Evolutionary conservation across 495 filamentous ascomycete species (phyloP).

Genomic region (Cudoniella acicularis): DNA sequence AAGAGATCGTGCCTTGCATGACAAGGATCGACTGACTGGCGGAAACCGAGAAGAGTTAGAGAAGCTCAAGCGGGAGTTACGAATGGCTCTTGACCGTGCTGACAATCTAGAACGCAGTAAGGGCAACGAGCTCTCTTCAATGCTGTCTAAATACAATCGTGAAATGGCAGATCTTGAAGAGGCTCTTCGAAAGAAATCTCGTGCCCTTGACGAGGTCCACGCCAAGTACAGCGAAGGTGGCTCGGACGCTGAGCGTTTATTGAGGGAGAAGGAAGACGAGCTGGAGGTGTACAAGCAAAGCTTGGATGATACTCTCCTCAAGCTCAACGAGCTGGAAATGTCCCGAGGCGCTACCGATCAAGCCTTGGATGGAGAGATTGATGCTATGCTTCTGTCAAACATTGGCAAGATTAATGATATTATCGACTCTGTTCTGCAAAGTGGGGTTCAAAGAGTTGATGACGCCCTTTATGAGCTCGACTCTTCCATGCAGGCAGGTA

Average conservation of each 20-base stretch:
- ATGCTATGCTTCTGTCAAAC: constrained; percentile 77
- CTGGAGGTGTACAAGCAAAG: constrained; percentile 94
- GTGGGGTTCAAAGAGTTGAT: constrained; percentile 90
- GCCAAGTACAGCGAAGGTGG: constrained; percentile 72
- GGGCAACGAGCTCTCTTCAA: constrained; percentile 86
- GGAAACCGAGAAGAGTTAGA: constrained; percentile 90
- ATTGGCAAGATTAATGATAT: constrained; percentile 94
- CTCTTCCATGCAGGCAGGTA: constrained; percentile 95
- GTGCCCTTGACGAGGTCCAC: constrained; percentile 80
- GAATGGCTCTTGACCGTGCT: constrained; percentile 86
- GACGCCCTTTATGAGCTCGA: constrained; percentile 96
- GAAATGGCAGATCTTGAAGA: constrained; percentile 97
- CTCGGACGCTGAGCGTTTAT: constrained; percentile 76
- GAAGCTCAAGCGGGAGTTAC: constrained; percentile 93
- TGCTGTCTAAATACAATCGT: constrained; percentile 93
- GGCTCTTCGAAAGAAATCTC: constrained; percentile 80
- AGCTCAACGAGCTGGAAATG: constrained; percentile 76
- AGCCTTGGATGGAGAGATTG: constrained; percentile 85
- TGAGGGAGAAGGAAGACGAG: constrained; percentile 94
- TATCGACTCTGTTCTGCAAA: constrained; percentile 93
- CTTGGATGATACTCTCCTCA: constrained; percentile 91
- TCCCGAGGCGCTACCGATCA: constrained; percentile 72
- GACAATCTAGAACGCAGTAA: constrained; percentile 91
- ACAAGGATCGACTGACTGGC: constrained; percentile 79
- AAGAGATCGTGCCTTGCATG: constrained; percentile 89